phyloP scores from a whole-genome alignment of 2,329 filamentous ascomycete genomes.

The Fusarium chlamydosporum region DNA sequence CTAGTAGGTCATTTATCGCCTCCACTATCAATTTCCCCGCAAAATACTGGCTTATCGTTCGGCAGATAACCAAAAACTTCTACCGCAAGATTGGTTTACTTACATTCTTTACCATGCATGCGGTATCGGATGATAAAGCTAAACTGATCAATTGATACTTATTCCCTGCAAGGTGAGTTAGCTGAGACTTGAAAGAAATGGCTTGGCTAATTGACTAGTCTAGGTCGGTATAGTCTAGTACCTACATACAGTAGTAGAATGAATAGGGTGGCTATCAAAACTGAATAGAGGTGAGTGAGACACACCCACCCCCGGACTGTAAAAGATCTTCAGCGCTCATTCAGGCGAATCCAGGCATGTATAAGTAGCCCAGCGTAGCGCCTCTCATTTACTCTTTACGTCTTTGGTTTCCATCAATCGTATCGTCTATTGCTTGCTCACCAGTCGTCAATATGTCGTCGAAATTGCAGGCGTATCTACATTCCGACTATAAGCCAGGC shows the following conservation, averaged over 20 bases:
- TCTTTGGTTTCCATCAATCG: constrained; percentile 14
- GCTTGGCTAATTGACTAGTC: not conserved
- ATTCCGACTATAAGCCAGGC: constrained; percentile 54
- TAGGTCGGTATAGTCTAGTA: not conserved
- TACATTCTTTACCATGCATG: too few relatives aligned
- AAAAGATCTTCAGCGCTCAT: constrained; percentile 15
- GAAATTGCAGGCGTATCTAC: constrained; percentile 54
- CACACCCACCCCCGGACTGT: constrained; percentile 2
- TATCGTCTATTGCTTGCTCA: constrained; percentile 12
- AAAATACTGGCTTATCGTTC: constrained; percentile 32
- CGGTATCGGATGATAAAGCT: constrained; percentile 1
- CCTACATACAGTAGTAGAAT: not conserved
- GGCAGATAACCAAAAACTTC: constrained; percentile 21
- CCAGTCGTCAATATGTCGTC: constrained; percentile 26
- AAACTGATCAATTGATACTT: not conserved
- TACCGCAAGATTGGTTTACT: not conserved
- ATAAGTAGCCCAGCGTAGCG: constrained; percentile 27
- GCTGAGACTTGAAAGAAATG: not conserved
- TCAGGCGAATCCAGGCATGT: constrained; percentile 3
- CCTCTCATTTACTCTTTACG: constrained; percentile 2
- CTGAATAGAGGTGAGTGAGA: not conserved
- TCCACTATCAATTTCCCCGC: constrained; percentile 24
- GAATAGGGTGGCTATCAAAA: not conserved
- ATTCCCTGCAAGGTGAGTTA: constrained; percentile 5
- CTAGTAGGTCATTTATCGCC: not conserved